Evolutionary conservation across 352 stramenopile genomes (phyloP), one percentile per base, ranked within the genome.

Genomic region (Globisporangium cederbergense): DNA sequence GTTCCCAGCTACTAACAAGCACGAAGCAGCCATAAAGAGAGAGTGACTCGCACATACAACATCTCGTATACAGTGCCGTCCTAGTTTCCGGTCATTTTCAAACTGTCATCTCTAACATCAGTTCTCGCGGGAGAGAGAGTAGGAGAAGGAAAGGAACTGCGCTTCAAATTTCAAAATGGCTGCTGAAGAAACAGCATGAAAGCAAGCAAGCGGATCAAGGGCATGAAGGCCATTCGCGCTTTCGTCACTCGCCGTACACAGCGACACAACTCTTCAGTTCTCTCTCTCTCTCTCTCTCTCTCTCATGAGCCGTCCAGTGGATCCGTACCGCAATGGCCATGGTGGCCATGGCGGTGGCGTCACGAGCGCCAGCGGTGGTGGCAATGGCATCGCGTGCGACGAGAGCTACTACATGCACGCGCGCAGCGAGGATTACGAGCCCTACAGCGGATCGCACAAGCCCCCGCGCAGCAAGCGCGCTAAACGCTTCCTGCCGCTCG

Each of bases 351-450:
- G 13, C 11, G 56, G n/a, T 9, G 42, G 55, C 54, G 55, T 32
- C 55, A 8, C n/a, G 22, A 56, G 28, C 50, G 36, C 32, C 36
- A 42, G 18, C 40, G 40, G 25, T 50, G 60, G 58, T 50, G 60
- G 58, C 42, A 47, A 47, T n/a, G 58, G 20, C 16, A 40, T 22
- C 51, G 51, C 28, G 2, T 57, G 45, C 22, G 25, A 63, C 25
- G 62, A 67, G 54, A 67, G 62, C 62, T 67, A 67, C 62, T 67
- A 67, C 62, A 67, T 67, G 62, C 54, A 67, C 54, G 62, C 62
- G 9, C 13, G 53, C 53, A 67, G 62, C 46, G 53, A 67, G 45
- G 62, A 59, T 54, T 67, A 46, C 49, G 54, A 63, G 36, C 46
- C 22, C 34, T 46, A 38, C 36, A 47, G 42, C 42, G 34, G 9